Evolutionary conservation across 73 alveolate species (phyloP).

Genomic region (Blepharisma japonicum): DNA sequence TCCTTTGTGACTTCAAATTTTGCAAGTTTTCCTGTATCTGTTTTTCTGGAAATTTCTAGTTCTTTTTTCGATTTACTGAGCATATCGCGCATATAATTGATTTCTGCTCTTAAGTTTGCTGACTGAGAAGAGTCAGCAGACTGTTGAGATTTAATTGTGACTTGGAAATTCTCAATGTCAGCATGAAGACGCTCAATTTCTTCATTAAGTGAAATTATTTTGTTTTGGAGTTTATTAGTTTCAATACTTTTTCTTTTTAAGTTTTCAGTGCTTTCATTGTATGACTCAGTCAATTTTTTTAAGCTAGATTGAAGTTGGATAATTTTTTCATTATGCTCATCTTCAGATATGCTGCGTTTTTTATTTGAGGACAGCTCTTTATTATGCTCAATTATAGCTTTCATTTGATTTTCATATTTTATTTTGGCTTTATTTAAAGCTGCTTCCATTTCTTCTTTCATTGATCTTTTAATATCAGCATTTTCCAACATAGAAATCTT

Average conservation of each 20-base stretch:
- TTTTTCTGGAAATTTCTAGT: too few relatives aligned
- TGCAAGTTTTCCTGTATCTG: too few relatives aligned
- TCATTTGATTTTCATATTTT: slow-evolving; percentile 7
- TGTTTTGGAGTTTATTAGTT: not conserved
- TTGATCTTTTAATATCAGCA: not conserved
- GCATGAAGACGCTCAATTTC: not conserved
- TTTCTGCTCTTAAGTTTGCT: too few relatives aligned
- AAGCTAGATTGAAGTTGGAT: not conserved
- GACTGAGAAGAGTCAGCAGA: too few relatives aligned
- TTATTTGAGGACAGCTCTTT: not conserved
- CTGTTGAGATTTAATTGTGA: not conserved
- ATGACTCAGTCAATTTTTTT: not conserved
- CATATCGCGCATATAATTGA: too few relatives aligned
- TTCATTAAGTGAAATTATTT: not conserved
- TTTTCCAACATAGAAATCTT: slow-evolving; percentile 1
- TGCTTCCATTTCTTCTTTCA: not conserved
- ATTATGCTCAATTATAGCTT: not conserved
- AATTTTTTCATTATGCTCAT: not conserved
- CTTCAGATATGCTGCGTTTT: not conserved
- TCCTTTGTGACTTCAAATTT: not conserved
- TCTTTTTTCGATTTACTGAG: too few relatives aligned
- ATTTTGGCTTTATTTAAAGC: not conserved
- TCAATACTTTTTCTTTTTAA: not conserved
- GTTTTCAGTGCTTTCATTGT: not conserved
- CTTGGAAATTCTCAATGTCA: not conserved